Base-by-base conservation (phyloP, 73 alveolate species). In the Tetrahymena malaccensis region DNA sequence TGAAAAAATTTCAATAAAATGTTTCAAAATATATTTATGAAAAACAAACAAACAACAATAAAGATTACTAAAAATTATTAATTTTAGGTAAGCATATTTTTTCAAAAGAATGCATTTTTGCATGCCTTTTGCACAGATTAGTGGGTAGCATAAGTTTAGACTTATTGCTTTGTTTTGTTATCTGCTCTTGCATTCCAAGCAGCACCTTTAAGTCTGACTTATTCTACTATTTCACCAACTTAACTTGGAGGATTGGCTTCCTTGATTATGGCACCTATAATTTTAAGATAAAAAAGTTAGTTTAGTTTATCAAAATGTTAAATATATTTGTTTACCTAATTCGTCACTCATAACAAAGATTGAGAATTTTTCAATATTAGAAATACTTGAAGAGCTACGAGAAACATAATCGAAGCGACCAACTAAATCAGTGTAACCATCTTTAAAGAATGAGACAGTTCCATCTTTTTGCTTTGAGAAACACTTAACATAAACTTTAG, bases 391-490 rank as follows among this genome's bases (percentile, higher is more conserved):
- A 85, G 98, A 98, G 95, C 98, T 98, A 35, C 97, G 94, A 21
- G 98, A 96, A 25, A 98, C 99, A 94, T 98, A 98, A 96, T 99
- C 99, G 85, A 99, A 99, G 95, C 98, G 98, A 35, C 99, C 99
- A 93, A 99, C 98, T 58, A 98, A 85, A 96, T 98, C 99, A 33
- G 99, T 98, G 96, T 97, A 98, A 31, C 99, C 99, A 94, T 98
- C 99, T 94, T 98, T 98, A 95, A 96, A 98, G 98, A 98, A 99
- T 8, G 96, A 97, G 56, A 93, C 94, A 31, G 96, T 95, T 44
- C 97, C 96, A 56, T 57, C 93, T 58, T 96, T 97, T 93, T 95
- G 96, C 96, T 97, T 97, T 34, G 97, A 95, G 94, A 96, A 98
- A 43, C 98, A 98, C 94, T 99, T 99, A 34, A 98, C 99, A 95